Percentiles rank a stretch among this genome's conserved stretches.
phyloP scores from a whole-genome alignment of 306 rosid species.

The Lathyrus sativus region DNA sequence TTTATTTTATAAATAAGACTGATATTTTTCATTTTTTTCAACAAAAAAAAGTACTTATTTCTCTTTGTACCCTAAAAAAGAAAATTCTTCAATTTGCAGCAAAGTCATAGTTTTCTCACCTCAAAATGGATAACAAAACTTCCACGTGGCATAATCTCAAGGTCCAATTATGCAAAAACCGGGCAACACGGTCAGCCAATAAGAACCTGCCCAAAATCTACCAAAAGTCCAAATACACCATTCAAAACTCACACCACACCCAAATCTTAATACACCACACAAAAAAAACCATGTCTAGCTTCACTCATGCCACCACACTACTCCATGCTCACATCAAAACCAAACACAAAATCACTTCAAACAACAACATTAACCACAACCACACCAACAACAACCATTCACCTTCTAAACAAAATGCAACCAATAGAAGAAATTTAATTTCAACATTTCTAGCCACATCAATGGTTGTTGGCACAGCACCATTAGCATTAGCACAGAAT shows the following conservation, averaged over 20 bases:
- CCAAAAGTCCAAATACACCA: constrained; percentile 35
- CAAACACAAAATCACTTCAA: constrained; percentile 32
- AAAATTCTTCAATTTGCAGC: neutral
- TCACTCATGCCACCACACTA: constrained; percentile 58
- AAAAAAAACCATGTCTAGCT: constrained; percentile 59
- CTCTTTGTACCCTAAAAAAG: too few species aligned
- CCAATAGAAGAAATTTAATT: constrained; percentile 56
- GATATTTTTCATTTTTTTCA: too few species aligned
- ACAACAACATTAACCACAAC: neutral
- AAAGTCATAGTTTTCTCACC: neutral
- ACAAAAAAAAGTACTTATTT: too few species aligned
- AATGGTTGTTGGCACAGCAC: constrained; percentile 33
- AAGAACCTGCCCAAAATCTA: constrained; percentile 39
- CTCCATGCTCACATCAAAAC: constrained; percentile 56
- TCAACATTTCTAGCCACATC: constrained; percentile 56
- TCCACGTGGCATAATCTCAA: constrained; percentile 50
- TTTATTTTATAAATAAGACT: too few species aligned
- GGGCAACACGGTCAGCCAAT: constrained; percentile 45
- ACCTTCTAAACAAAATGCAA: constrained; percentile 14
- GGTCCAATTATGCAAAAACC: constrained; percentile 35
- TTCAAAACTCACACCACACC: constrained; percentile 5
- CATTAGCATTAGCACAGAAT: constrained; percentile 58
- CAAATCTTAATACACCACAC: neutral
- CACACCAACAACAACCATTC: constrained; percentile 10
- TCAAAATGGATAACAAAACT: constrained; percentile 39